Conservation (phyloP, 768 basidiomycete species). For the Gyrodon lividus region DNA sequence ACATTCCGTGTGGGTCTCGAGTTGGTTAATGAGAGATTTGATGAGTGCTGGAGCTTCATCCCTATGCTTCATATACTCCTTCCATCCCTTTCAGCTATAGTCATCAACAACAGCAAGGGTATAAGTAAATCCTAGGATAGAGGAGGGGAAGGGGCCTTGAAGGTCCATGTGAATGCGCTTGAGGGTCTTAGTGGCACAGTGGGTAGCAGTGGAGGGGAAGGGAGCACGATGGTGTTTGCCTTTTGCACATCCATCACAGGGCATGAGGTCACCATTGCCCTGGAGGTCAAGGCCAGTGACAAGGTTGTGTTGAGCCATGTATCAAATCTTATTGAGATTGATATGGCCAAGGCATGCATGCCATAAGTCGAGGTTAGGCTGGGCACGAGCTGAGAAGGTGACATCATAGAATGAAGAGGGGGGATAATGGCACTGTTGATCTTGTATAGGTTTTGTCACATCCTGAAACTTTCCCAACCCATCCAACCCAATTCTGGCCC, state of each 20-base stretch:
- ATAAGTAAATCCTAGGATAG: slow-evolving; percentile 6
- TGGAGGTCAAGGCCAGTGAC: slow-evolving; percentile 5
- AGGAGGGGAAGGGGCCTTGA: slow-evolving; percentile 1
- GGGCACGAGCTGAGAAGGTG: neutral
- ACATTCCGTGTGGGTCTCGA: neutral
- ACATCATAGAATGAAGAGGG: neutral
- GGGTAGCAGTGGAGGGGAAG: neutral
- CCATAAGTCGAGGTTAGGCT: slow-evolving; percentile 10
- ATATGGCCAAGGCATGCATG: slow-evolving; percentile 7
- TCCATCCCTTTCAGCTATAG: slow-evolving; percentile 11
- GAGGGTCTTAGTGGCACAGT: neutral
- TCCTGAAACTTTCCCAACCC: no score
- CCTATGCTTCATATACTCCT: slow-evolving; percentile 9
- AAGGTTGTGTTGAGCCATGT: slow-evolving; percentile 6
- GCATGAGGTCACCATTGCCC: neutral
- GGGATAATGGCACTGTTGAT: slow-evolving; percentile 6
- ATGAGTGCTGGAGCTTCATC: neutral
- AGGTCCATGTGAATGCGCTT: neutral
- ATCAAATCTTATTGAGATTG: slow-evolving; percentile 2
- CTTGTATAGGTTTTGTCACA: no score
- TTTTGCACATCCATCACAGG: slow-evolving; percentile 7
- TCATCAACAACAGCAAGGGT: slow-evolving; percentile 7
- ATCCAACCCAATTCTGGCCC: no score
- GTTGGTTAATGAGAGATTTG: neutral
- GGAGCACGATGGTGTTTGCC: slow-evolving; percentile 12